A percentile compares a stretch with the other conserved stretches of the same genome.
These are phyloP conservation scores for Eustoma russellianum DNA, from an alignment of 257 asterid genomes.

Conservation along the genomic window DNA sequence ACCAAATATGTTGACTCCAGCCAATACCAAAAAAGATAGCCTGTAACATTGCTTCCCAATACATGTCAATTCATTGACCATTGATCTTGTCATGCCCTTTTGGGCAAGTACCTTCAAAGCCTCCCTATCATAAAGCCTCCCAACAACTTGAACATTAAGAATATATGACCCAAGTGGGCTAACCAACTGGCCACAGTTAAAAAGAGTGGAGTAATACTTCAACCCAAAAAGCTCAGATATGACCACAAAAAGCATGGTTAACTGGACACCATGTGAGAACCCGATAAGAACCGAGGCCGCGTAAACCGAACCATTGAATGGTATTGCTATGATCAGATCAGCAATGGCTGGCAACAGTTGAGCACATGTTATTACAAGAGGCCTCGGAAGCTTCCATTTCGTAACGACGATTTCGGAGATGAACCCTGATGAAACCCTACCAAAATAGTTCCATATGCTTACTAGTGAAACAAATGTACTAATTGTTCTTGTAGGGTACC, in stretches of 20 bases:
- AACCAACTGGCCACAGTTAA: constrained; percentile 26
- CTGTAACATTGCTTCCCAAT: constrained; percentile 23
- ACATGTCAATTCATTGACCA: constrained; percentile 25
- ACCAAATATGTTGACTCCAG: constrained; percentile 19
- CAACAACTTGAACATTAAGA: constrained; percentile 21
- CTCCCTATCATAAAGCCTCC: constrained; percentile 23
- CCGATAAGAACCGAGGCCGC: constrained; percentile 15
- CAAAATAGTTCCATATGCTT: constrained; percentile 26
- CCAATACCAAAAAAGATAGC: constrained; percentile 14
- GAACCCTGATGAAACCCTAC: constrained; percentile 15
- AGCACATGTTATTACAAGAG: constrained; percentile 16
- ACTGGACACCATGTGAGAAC: constrained; percentile 21
- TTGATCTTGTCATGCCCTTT: constrained; percentile 14
- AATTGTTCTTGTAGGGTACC: constrained; percentile 16
- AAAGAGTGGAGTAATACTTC: constrained; percentile 19
- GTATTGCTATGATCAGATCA: constrained; percentile 19
- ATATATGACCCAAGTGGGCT: constrained; percentile 30
- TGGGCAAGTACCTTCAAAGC: constrained; percentile 19
- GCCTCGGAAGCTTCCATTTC: constrained; percentile 18
- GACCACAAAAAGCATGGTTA: constrained; percentile 18
- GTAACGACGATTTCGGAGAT: constrained; percentile 12
- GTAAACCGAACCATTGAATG: constrained; percentile 16
- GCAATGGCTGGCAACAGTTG: constrained; percentile 18
- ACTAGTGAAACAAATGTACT: constrained; percentile 24
- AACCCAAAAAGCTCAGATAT: constrained; percentile 22